phyloP scores from a whole-genome alignment of 2,329 filamentous ascomycete species.

The Laburnicola sp. region DNA sequence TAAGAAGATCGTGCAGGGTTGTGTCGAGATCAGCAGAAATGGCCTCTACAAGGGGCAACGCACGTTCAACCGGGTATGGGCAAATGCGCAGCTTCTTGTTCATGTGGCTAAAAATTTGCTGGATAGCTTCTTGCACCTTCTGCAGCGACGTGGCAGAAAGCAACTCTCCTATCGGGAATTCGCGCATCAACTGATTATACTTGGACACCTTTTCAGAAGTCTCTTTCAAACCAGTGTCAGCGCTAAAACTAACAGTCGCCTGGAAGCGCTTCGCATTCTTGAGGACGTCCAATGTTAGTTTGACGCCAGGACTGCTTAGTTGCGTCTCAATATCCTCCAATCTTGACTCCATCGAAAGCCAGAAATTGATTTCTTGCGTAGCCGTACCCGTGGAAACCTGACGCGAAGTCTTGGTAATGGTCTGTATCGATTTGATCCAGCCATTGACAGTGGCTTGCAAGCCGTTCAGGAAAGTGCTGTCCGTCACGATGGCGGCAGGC shows the following conservation, averaged over 20 bases:
- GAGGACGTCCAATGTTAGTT: slow-evolving; percentile 88
- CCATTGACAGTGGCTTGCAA: slow-evolving; percentile 91
- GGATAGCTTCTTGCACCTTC: slow-evolving; percentile 86
- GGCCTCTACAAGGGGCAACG: slow-evolving; percentile 90
- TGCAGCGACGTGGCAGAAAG: slow-evolving; percentile 85
- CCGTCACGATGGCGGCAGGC: slow-evolving; percentile 73
- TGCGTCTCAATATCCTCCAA: slow-evolving; percentile 90
- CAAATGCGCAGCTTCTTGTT: slow-evolving; percentile 98
- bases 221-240: slow-evolving; percentile 94
- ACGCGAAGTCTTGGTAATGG: slow-evolving; percentile 89
- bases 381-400: slow-evolving; percentile 79
- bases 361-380: slow-evolving; percentile 98
- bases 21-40: slow-evolving; percentile 92
- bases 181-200: slow-evolving; percentile 98
- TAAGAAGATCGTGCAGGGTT: slow-evolving; percentile 80
- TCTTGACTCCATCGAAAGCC: slow-evolving; percentile 94
- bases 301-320: slow-evolving; percentile 83
- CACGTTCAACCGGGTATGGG: slow-evolving; percentile 89
- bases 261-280: slow-evolving; percentile 98
- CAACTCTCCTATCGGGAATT: slow-evolving; percentile 94
- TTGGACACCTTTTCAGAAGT: slow-evolving; percentile 95
- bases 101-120: slow-evolving; percentile 87
- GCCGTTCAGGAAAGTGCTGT: slow-evolving; percentile 90
- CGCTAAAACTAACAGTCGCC: slow-evolving; percentile 93
- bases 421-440: slow-evolving; percentile 99